Conservation (phyloP, 176 grass and related monocot species). For the Phoenix roebelenii region DNA sequence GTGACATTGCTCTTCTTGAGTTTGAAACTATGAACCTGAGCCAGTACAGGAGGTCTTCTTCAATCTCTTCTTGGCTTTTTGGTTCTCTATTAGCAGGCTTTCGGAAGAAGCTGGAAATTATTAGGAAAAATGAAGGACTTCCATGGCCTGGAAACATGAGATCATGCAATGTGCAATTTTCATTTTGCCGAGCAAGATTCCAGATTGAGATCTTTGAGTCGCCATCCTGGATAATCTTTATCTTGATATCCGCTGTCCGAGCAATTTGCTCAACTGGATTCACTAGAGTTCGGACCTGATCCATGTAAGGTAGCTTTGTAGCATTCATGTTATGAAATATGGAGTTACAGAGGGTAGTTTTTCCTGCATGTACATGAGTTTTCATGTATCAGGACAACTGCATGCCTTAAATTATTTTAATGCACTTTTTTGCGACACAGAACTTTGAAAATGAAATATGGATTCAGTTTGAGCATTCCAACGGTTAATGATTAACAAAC, state of each 20-base stretch:
- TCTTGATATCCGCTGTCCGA: conserved; percentile 34
- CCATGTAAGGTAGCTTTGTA: conserved; percentile 32
- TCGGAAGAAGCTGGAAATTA: conserved; percentile 64
- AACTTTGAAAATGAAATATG: too few relatives aligned
- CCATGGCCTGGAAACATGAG: conserved; percentile 63
- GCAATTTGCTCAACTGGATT: conserved; percentile 56
- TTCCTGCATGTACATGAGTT: conserved; percentile 50
- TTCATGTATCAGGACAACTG: conserved; percentile 14
- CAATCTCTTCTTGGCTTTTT: conserved; percentile 57
- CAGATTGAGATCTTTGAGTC: conserved; percentile 66
- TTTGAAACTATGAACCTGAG: conserved; percentile 72
- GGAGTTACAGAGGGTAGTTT: conserved; percentile 64
- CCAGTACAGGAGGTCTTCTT: conserved; percentile 73
- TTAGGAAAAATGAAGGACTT: conserved; percentile 61
- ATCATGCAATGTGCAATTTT: conserved; percentile 46
- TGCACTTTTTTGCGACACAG: too few relatives aligned
- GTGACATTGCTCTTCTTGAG: conserved; percentile 36
- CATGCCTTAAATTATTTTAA: too few relatives aligned
- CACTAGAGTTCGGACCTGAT: conserved; percentile 36
- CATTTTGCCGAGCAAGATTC: conserved; percentile 50
- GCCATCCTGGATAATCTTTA: conserved; percentile 51
- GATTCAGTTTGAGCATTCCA: too few relatives aligned
- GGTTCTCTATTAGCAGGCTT: conserved; percentile 45
- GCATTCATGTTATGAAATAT: conserved; percentile 55
- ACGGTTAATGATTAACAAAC: too few relatives aligned